These are phyloP conservation scores for Umbelopsis isabellina DNA, from an alignment of 192 early-diverging fungal species.

Conservation along the genomic window DNA sequence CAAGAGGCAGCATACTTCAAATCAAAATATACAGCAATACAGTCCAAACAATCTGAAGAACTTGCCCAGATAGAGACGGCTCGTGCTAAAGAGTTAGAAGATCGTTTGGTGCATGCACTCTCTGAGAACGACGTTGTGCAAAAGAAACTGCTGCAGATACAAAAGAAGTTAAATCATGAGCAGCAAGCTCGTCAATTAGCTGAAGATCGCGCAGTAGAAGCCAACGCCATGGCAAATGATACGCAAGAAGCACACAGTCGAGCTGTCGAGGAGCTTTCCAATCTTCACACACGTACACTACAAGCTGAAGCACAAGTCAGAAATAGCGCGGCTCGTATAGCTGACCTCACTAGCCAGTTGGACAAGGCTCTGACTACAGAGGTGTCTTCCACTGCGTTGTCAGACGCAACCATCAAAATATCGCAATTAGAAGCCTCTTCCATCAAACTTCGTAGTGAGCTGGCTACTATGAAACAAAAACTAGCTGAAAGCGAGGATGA, in stretches of 20 bases:
- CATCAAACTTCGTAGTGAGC: constrained; percentile 50
- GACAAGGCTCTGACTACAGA: constrained; percentile 5
- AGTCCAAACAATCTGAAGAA: constrained; percentile 34
- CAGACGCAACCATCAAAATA: constrained; percentile 47
- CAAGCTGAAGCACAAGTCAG: constrained; percentile 46
- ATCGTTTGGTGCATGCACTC: constrained; percentile 41
- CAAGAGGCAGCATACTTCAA: constrained; percentile 61
- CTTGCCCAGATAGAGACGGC: constrained; percentile 46
- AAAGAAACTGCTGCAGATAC: constrained; percentile 45
- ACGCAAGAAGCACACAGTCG: constrained; percentile 54
- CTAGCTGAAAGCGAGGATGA: constrained; percentile 48
- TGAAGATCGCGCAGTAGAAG: constrained; percentile 49
- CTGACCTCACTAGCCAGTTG: constrained; percentile 23
- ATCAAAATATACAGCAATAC: constrained; percentile 51
- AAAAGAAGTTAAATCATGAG: constrained; percentile 51
- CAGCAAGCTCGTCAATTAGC: constrained; percentile 44
- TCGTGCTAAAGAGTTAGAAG: constrained; percentile 48
- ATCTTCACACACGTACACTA: constrained; percentile 44
- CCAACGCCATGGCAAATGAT: constrained; percentile 51
- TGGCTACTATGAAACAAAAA: constrained; percentile 42
- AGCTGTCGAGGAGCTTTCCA: constrained; percentile 47
- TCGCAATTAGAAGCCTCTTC: constrained; percentile 51
- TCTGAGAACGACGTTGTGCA: constrained; percentile 44
- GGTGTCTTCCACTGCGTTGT: constrained; percentile 39
- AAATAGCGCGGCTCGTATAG: constrained; percentile 37